These are phyloP conservation scores for Viridothelium virens DNA, from an alignment of 495 filamentous ascomycete genomes.

Conservation along the genomic window DNA sequence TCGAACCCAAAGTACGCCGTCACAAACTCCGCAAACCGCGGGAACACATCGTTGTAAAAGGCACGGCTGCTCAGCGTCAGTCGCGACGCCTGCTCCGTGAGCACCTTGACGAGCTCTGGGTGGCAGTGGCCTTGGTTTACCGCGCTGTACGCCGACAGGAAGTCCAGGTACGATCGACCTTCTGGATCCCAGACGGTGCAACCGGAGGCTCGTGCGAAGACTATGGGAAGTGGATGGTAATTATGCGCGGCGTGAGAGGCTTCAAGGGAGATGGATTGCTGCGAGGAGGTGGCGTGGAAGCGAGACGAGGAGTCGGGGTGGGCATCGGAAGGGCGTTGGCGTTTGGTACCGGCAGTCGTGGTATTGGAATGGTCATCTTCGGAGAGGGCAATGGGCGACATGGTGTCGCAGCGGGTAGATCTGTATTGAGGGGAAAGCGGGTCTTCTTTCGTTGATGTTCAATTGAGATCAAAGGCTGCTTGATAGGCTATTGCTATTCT, in stretches of 20 bases:
- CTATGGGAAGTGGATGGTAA: conserved; percentile 93
- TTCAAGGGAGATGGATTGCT: conserved; percentile 70
- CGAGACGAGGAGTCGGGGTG: conserved; percentile 36
- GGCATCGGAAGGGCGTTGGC: conserved; percentile 42
- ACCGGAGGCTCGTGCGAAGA: conserved; percentile 57
- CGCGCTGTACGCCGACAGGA: conserved; percentile 93
- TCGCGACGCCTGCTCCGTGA: conserved; percentile 82
- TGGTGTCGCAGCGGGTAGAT: conserved; percentile 24
- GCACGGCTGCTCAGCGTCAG: conserved; percentile 90
- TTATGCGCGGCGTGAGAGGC: conserved; percentile 89
- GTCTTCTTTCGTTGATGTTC: neutral
- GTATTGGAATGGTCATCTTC: conserved; percentile 30
- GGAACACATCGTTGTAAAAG: conserved; percentile 99
- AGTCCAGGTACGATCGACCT: conserved; percentile 94
- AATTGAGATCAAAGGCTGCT: conserved; percentile 1
- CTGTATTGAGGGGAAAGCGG: neutral
- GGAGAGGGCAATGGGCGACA: conserved; percentile 50
- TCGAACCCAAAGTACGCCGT: conserved; percentile 86
- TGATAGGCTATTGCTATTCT: conserved; percentile 17
- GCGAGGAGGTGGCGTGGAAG: conserved; percentile 77
- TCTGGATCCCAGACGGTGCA: conserved; percentile 95
- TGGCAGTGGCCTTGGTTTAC: conserved; percentile 99
- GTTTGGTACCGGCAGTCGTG: conserved; percentile 40
- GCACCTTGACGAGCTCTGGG: conserved; percentile 82
- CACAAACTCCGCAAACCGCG: conserved; percentile 88